phyloP scores from a whole-genome alignment of 129 eudicot species.

The Centrapalus pauciflorus region DNA sequence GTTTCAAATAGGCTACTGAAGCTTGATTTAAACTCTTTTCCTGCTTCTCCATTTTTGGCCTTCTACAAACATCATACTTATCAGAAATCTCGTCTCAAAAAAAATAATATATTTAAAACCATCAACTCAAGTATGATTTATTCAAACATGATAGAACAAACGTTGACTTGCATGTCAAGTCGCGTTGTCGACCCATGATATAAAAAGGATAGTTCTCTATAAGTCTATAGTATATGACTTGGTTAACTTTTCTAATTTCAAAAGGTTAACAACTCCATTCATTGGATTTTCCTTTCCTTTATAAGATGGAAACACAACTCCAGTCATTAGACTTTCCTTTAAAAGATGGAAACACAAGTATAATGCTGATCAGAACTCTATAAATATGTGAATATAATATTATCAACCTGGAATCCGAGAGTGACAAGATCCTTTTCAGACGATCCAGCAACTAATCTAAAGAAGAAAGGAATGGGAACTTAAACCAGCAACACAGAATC shows the following conservation, averaged over 20 bases:
- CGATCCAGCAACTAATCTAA: constrained; percentile 63
- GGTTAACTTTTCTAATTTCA: neutral
- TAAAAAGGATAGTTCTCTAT: too few relatives aligned
- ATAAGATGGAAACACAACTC: neutral
- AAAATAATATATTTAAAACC: neutral
- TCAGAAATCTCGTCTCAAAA: neutral
- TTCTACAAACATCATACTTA: neutral
- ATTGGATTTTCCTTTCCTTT: too few relatives aligned
- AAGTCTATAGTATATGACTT: neutral
- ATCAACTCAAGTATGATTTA: neutral
- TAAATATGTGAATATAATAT: neutral
- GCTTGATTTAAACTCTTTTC: too few relatives aligned
- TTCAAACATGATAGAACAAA: neutral
- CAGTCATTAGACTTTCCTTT: too few relatives aligned
- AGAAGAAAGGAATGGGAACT: neutral
- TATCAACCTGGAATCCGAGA: constrained; percentile 91
- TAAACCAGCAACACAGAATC: neutral
- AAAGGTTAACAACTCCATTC: neutral
- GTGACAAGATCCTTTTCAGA: constrained; percentile 70
- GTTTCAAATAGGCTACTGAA: too few relatives aligned
- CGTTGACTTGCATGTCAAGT: neutral
- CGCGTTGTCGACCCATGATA: neutral
- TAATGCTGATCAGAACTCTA: neutral
- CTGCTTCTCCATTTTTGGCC: neutral
- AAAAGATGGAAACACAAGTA: too few relatives aligned